Percentiles rank a stretch among this genome's conserved stretches.
Evolutionary conservation across 805 yeast genomes (phyloP).

Genomic region (Ogataea ganodermae): DNA sequence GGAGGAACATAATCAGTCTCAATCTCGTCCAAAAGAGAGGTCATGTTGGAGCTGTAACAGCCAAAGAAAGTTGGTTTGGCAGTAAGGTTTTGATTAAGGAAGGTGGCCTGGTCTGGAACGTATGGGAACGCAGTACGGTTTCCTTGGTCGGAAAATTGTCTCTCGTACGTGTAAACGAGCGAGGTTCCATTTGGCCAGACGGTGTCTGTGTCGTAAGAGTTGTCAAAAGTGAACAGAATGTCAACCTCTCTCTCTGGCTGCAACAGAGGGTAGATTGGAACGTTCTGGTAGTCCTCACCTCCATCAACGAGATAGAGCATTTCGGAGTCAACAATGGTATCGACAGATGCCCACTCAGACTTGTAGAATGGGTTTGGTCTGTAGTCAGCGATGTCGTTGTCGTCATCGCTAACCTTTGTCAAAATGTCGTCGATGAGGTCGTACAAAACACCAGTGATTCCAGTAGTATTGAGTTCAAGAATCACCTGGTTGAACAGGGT

Average conservation of each 20-base stretch:
- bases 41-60: slow-evolving; percentile 66
- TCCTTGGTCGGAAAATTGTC: slow-evolving; percentile 58
- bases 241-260: slow-evolving; percentile 65
- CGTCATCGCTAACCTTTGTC: slow-evolving; percentile 41
- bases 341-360: slow-evolving; percentile 39
- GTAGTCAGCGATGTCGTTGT: slow-evolving; percentile 70
- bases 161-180: slow-evolving; percentile 52
- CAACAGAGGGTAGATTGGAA: slow-evolving; percentile 66
- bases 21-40: slow-evolving; percentile 46
- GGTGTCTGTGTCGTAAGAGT: slow-evolving; percentile 61
- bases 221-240: slow-evolving; percentile 64
- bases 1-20: slow-evolving; percentile 56
- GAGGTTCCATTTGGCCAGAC: slow-evolving; percentile 73
- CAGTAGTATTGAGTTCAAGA: slow-evolving; percentile 56
- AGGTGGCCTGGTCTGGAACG: slow-evolving; percentile 70
- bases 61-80: slow-evolving; percentile 81
- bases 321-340: slow-evolving; percentile 41
- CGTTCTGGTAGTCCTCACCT: slow-evolving; percentile 73
- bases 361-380: slow-evolving; percentile 70
- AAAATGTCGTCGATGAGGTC: slow-evolving; percentile 50
- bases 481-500: slow-evolving; percentile 72
- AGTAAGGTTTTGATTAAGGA: slow-evolving; percentile 60
- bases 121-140: slow-evolving; percentile 71
- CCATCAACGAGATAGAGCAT: slow-evolving; percentile 70
- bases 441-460: slow-evolving; percentile 47